Evolutionary conservation across 345 rosid species (phyloP).

Genomic region (Salix exigua): DNA sequence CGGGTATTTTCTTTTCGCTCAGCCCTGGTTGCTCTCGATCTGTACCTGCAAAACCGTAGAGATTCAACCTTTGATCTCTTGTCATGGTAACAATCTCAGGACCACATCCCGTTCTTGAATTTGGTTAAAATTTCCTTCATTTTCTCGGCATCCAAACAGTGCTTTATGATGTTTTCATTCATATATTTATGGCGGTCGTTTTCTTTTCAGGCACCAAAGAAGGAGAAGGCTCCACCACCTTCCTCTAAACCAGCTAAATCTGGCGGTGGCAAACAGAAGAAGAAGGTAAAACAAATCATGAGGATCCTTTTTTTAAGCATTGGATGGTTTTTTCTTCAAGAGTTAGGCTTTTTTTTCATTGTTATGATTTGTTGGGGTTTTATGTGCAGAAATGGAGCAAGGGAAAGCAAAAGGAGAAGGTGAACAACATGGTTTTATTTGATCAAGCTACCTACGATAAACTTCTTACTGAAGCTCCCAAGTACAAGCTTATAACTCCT

Average conservation of each 20-base stretch:
- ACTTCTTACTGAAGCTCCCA: slow-evolving; percentile 73
- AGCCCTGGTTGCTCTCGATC: neutral
- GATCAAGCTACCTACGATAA: slow-evolving; percentile 80
- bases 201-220: slow-evolving; percentile 56
- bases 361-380: neutral
- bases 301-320: neutral
- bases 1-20: neutral
- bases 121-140: neutral
- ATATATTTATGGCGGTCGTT: neutral
- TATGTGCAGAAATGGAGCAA: slow-evolving; percentile 76
- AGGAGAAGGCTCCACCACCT: slow-evolving; percentile 70
- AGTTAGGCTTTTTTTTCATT: neutral
- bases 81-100: neutral
- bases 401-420: slow-evolving; percentile 93
- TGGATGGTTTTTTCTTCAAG: neutral
- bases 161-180: neutral
- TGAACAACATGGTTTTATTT: slow-evolving; percentile 87
- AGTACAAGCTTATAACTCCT: slow-evolving; percentile 77
- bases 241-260: slow-evolving; percentile 71
- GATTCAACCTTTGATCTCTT: neutral
- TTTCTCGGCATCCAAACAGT: neutral
- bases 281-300: slow-evolving; percentile 42
- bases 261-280: slow-evolving; percentile 78
- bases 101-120: neutral
- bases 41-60: neutral